phyloP scores from a whole-genome alignment of 78 protist genomes.

The Parvularia atlantis region DNA sequence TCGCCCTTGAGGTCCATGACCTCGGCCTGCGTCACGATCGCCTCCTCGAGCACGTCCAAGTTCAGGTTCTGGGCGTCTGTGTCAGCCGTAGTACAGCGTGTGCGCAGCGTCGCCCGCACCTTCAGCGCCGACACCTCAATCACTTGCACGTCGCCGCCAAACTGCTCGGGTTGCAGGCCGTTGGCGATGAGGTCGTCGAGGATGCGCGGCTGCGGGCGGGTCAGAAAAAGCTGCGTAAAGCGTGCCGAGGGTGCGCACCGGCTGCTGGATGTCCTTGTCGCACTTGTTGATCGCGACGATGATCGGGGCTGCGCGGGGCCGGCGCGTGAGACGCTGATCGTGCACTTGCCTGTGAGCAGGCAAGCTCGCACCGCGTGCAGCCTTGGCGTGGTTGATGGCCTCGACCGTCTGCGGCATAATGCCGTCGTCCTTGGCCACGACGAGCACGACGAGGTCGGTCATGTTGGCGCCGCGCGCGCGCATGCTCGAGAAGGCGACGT shows the following conservation, averaged over 20 bases:
- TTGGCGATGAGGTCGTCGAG: constrained; percentile 33
- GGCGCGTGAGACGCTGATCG: neutral
- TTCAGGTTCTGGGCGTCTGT: neutral
- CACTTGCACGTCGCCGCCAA: constrained; percentile 67
- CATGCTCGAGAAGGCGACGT: constrained; percentile 76
- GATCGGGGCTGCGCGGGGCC: constrained; percentile 24
- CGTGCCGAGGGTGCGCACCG: constrained; percentile 10
- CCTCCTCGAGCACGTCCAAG: constrained; percentile 36
- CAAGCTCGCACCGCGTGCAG: neutral
- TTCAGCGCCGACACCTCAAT: constrained; percentile 49
- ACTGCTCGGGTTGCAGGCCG: constrained; percentile 53
- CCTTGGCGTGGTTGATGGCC: constrained; percentile 39
- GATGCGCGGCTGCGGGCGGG: too few species aligned
- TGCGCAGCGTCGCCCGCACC: neutral
- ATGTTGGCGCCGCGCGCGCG: constrained; percentile 67
- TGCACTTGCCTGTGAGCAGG: neutral
- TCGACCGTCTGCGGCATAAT: constrained; percentile 68
- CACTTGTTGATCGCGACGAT: constrained; percentile 81
- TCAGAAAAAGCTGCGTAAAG: too few species aligned
- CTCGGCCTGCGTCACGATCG: constrained; percentile 40
- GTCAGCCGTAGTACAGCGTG: neutral
- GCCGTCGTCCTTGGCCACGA: constrained; percentile 84
- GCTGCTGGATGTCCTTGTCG: constrained; percentile 58
- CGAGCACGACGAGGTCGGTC: constrained; percentile 78
- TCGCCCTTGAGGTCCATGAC: neutral